Evolutionary conservation across 441 rosid genomes (phyloP), one percentile per base, ranked within the genome.

Genomic region (Capsella rubella): DNA sequence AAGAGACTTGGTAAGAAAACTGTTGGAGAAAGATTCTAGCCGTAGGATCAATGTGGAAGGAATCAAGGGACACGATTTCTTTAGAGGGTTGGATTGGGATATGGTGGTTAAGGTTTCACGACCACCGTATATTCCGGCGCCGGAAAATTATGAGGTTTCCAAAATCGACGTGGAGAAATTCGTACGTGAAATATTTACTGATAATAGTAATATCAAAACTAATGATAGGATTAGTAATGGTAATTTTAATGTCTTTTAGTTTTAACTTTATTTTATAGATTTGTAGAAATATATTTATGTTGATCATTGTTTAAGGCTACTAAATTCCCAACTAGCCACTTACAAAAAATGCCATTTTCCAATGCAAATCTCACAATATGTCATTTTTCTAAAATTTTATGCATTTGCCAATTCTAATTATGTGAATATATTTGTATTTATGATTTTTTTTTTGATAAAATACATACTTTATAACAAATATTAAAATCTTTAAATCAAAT

Each of bases 11-110:
- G 69, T 92, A 49, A 64, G 85, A 32, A 82, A 71, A 54, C 67
- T 92, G 5, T 66, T 92, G 37, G 80, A 78, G 15, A 90, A 86
- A 67, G 89, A 92, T 64, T 89, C 93, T 31, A 73, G 55, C 69
- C 75, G 69, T 67, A 83, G 97, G 81, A 86, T 90, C 28, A 43
- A 54, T 5, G 27, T 82, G 42, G 87, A 86, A 21, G 87, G 53
- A 51, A 82, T 90, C 71, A 92, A 89, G 75, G 75, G 84, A 4
- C 97, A 92, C 69, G 84, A 80, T 16, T 92, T 82, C 78, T 92
- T 92, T 31, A 27, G 39, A 8, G 93, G 91, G 6, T 2, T 86
- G 4, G 74, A 82, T 61, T 90, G 96, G 96, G 85, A 82, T 8
- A 10, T 71, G 40, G 39, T 90, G 15, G 6, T 82, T 61, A 56